A percentile compares a stretch with the other conserved stretches of the same genome.
Evolutionary conservation across 768 basidiomycete species (phyloP).

Genomic region (Tulasnella sp.): DNA sequence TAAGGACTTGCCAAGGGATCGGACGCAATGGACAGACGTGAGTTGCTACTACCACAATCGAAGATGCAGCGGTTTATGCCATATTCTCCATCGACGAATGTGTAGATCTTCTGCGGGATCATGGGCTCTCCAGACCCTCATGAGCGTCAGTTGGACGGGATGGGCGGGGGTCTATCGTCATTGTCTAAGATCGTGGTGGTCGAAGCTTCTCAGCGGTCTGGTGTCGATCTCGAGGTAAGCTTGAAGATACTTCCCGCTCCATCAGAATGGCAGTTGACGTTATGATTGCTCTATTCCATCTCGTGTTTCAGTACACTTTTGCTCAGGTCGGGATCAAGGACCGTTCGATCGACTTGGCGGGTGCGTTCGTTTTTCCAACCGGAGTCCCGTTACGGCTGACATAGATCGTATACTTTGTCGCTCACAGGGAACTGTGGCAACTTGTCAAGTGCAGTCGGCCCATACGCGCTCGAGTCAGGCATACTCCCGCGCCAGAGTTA

Average conservation of each 20-base stretch:
- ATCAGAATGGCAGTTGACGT: background rate
- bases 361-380: conserved; percentile 39
- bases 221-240: conserved; percentile 6
- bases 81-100: too few species aligned
- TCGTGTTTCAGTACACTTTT: conserved; percentile 48
- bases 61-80: too few species aligned
- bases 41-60: background rate
- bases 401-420: too few species aligned
- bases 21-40: conserved; percentile 37
- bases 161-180: conserved; percentile 70
- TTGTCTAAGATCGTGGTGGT: conserved; percentile 67
- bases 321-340: conserved; percentile 47
- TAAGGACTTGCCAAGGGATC: conserved; percentile 41
- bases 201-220: background rate
- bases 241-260: background rate
- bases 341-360: conserved; percentile 49
- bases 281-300: too few species aligned
- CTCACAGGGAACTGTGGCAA: conserved; percentile 12
- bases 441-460: conserved; percentile 37
- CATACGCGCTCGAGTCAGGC: conserved; percentile 59
- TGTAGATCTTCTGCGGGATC: conserved; percentile 2
- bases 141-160: conserved; percentile 64
- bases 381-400: too few species aligned
- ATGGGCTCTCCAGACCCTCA: conserved; percentile 73
- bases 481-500: conserved; percentile 24